These are phyloP conservation scores for Lachancea sp. DNA, from an alignment of 805 yeast genomes.

Conservation along the genomic window DNA sequence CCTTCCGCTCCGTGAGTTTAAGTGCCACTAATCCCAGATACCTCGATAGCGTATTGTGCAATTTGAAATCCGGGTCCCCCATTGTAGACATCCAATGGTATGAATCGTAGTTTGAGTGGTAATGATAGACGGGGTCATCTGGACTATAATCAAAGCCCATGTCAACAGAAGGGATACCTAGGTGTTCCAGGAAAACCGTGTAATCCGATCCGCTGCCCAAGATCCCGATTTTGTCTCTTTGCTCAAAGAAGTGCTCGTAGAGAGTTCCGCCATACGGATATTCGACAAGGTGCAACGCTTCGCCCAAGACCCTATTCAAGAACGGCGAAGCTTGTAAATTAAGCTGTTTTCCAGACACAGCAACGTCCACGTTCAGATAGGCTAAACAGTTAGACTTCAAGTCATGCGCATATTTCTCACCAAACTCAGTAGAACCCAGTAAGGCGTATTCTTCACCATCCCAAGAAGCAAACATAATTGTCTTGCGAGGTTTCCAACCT, in stretches of 20 bases:
- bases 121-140: conserved; percentile 59
- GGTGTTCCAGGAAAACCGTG: conserved; percentile 52
- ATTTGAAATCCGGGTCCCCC: conserved; percentile 58
- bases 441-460: conserved; percentile 78
- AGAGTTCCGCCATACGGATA: conserved; percentile 39
- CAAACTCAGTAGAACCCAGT: conserved; percentile 72
- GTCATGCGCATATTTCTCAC: conserved; percentile 49
- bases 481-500: conserved; percentile 64
- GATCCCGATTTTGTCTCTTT: conserved; percentile 33
- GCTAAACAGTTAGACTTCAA: conserved; percentile 52
- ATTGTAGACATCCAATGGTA: conserved; percentile 59
- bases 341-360: conserved; percentile 51
- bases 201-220: conserved; percentile 71
- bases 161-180: conserved; percentile 57
- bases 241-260: conserved; percentile 33
- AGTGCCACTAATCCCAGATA: conserved; percentile 45
- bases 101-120: conserved; percentile 72
- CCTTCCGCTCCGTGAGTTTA: conserved; percentile 43
- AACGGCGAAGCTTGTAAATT: conserved; percentile 51
- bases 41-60: conserved; percentile 52
- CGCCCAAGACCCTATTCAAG: conserved; percentile 41
- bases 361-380: conserved; percentile 64
- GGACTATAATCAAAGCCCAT: conserved; percentile 43
- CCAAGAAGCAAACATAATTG: conserved; percentile 69
- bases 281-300: conserved; percentile 39